Percentiles rank a stretch among this genome's conserved stretches.
These are phyloP conservation scores for Pythium plurisporium DNA, from an alignment of 352 stramenopile genomes.

Conservation along the genomic window DNA sequence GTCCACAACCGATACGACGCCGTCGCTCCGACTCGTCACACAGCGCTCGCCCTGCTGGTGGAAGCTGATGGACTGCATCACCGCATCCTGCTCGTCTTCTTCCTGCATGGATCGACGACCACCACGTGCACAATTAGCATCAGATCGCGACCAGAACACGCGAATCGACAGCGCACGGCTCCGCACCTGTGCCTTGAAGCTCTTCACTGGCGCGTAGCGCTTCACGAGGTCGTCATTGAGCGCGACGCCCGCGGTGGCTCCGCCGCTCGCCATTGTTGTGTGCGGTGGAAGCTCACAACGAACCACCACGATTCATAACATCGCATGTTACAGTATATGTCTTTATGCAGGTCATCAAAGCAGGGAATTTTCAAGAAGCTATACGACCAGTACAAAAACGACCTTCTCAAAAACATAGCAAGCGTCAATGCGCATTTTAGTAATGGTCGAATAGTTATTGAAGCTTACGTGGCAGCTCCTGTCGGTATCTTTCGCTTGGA, in stretches of 20 bases:
- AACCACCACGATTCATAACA: background rate
- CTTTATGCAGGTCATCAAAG: constrained; percentile 7
- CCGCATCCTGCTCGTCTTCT: constrained; percentile 58
- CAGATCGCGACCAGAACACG: background rate
- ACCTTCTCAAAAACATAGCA: background rate
- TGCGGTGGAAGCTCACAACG: background rate
- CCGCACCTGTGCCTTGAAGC: constrained; percentile 56
- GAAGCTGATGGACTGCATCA: constrained; percentile 68
- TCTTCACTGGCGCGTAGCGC: constrained; percentile 62
- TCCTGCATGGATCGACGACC: constrained; percentile 21
- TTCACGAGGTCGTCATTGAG: constrained; percentile 58
- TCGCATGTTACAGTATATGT: background rate
- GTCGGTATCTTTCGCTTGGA: constrained; percentile 19
- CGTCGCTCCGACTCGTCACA: constrained; percentile 71
- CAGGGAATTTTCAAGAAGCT: background rate
- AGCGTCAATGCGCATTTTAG: background rate
- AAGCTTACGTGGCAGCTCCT: constrained; percentile 17
- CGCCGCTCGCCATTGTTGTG: background rate
- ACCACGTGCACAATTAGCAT: constrained; percentile 4
- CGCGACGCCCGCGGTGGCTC: constrained; percentile 23
- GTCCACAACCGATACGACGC: constrained; percentile 78
- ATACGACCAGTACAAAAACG: constrained; percentile 16
- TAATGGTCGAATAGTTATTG: constrained; percentile 30
- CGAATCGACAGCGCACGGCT: background rate
- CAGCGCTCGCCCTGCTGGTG: constrained; percentile 76